Evolutionary conservation across 1,139 yeast genomes (phyloP), one percentile per base, ranked within the genome.

Genomic region (Taiozyma sp.): DNA sequence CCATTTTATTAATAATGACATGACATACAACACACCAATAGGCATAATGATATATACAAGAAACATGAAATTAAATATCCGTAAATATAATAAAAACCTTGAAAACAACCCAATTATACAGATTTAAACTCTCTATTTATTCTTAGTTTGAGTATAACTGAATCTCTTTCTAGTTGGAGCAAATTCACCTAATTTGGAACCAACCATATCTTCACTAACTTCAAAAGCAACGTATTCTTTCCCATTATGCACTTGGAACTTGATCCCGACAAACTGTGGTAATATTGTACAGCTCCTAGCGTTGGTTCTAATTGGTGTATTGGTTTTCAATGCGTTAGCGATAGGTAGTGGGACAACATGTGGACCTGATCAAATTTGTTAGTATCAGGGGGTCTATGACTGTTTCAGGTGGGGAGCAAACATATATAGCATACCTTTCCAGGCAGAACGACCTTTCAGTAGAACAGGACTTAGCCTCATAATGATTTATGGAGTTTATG

Each of bases 241-340:
- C 40, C 99, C 99, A 70, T 93, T 93, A 71, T 93, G 99, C 45
- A 93, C 88, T 70, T 93, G 96, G 70, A 93, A 93, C 64, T 84
- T 87, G 54, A 91, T 76, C 8, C 99, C 99, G 39, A 93, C 97
- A 71, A 93, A 92, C 67, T 89, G 96, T 24, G 99, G 99, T 50
- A 93, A 74, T 52, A 93, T 88, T 24, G 98, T 93, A 66, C 98
- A 93, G 43, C 95, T 77, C 67, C 99, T 80, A 46, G 97, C 97
- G 64, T 91, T 90, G 29, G 99, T 93, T 71, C 97, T 79, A 55
- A 93, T 88, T 10, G 98, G 96, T 4, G 89, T 80, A 27, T 88
- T 88, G 53, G 84, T 84, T 58, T 82, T 81, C 56, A 85, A 73
- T 47, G 98, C 98, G 62, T 90, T 87, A 46, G 87, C 86, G 41